Base-by-base conservation (phyloP, 164 flowering plant species). In the Litsea cubeba region DNA sequence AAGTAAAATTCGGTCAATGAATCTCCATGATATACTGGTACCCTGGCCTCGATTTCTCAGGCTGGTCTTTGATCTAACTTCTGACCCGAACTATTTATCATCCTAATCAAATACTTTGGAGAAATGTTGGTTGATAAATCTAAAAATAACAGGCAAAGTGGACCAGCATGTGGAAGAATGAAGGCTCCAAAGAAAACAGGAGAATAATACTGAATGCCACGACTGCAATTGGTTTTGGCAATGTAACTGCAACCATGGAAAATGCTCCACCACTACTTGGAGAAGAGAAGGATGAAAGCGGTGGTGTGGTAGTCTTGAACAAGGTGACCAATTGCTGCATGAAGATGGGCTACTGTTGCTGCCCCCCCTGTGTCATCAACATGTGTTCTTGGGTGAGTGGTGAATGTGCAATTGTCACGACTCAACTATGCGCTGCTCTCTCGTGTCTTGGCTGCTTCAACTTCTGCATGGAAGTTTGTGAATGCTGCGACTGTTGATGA, bases 301-400 rank as follows among this genome's bases (percentile, higher is more conserved):
- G 46, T 40, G 46, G 46, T 40, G 46, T 40, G 46, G 76, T 81
- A 0, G 74, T 89, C n/a, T 80, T 75, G 0, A 85, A 77, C 77
- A 91, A 92, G 24, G 87, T 92, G 60, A 85, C 90, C 20, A 81
- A 79, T 60, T 90, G 90, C 68, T 90, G 91, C 24, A 79, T 80
- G 24, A 83, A 50, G 49, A 40, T 88, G 74, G 85, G 83, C 54
- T 71, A 74, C 7, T 70, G 65, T 58, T 90, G 95, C 79, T 92
- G 98, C 67, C 88, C 97, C 58, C 78, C 82, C 85, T 87, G 97
- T 81, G 86, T 92, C 80, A 83, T 95, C 77, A 76, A 76, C 68
- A 46, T 75, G 17, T 92, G 94, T 58, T 80, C 88, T 3, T 68
- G 72, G 65, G 63, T 92, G 30, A 95, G 88, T 50, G 75, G 89